Conservation (phyloP, 129 eudicot genomes). For the Saussurea involucrata region DNA sequence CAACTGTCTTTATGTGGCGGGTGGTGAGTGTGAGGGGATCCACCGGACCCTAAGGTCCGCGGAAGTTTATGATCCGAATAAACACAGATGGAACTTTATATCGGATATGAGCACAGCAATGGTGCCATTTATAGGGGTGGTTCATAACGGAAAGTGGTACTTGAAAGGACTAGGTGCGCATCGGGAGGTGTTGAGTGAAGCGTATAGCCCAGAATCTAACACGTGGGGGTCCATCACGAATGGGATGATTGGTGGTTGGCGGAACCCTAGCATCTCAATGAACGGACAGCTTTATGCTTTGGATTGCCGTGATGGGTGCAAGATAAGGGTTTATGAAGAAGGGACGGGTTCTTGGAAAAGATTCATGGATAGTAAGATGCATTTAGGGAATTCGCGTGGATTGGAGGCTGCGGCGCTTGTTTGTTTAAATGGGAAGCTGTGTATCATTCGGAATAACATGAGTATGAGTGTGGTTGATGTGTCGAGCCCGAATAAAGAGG, state of each 20-base stretch:
- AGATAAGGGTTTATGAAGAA: slow-evolving; percentile 64
- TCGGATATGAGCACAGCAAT: slow-evolving; percentile 95
- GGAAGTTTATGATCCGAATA: slow-evolving; percentile 93
- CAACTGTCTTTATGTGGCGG: slow-evolving; percentile 97
- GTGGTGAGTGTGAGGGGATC: slow-evolving; percentile 98
- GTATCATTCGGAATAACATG: slow-evolving; percentile 45
- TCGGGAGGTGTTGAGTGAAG: slow-evolving; percentile 92
- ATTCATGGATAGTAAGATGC: slow-evolving; percentile 53
- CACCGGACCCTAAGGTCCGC: slow-evolving; percentile 93
- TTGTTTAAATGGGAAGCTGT: slow-evolving; percentile 50
- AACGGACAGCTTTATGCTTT: slow-evolving; percentile 53
- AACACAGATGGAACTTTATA: slow-evolving; percentile 78
- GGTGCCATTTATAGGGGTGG: slow-evolving; percentile 98
- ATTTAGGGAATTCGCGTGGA: slow-evolving; percentile 54
- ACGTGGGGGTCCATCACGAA: slow-evolving; percentile 67
- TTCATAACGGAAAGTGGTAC: slow-evolving; percentile 87
- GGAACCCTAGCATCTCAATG: slow-evolving; percentile 62
- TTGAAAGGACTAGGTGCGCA: slow-evolving; percentile 91
- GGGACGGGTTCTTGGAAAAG: slow-evolving; percentile 44
- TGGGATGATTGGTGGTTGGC: slow-evolving; percentile 97
- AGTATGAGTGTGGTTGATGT: slow-evolving; percentile 81
- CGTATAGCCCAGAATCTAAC: slow-evolving; percentile 68
- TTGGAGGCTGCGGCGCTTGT: slow-evolving; percentile 71
- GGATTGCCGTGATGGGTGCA: slow-evolving; percentile 65
- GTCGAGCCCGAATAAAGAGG: slow-evolving; percentile 64